Evolutionary conservation across 108 stramenopile genomes (phyloP).

Genomic region (Conticribra guillardii): DNA sequence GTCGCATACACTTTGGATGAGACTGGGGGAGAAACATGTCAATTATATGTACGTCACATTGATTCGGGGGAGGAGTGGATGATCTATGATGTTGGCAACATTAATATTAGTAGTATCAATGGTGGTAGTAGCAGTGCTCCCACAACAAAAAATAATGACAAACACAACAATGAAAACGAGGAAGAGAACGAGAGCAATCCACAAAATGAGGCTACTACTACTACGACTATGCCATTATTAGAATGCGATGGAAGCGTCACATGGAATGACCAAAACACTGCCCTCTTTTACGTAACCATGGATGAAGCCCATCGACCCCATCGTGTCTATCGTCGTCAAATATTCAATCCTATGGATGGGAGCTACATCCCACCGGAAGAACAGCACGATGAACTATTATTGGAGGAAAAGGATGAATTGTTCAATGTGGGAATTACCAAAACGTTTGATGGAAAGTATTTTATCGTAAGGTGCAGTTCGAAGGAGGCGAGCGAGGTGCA

Average conservation of each 20-base stretch:
- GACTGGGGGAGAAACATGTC: conserved; percentile 90
- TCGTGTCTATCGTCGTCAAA: conserved; percentile 56
- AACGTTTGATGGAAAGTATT: conserved; percentile 62
- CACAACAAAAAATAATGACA: background rate
- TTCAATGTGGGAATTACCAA: conserved; percentile 65
- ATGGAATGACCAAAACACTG: conserved; percentile 84
- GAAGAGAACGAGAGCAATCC: too few species aligned
- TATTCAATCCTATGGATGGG: conserved; percentile 29
- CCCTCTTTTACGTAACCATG: conserved; percentile 87
- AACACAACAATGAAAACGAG: background rate
- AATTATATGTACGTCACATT: conserved; percentile 74
- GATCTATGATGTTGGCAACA: conserved; percentile 56
- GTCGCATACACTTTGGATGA: conserved; percentile 92
- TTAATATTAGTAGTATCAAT: conserved; percentile 2
- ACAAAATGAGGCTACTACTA: background rate
- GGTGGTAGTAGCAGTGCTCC: background rate
- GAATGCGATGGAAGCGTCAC: conserved; percentile 67
- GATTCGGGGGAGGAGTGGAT: conserved; percentile 63
- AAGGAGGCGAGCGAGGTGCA: conserved; percentile 88
- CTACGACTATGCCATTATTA: background rate
- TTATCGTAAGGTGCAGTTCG: conserved; percentile 61
- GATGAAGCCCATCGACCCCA: conserved; percentile 84
- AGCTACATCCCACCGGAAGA: conserved; percentile 13
- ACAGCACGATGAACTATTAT: conserved; percentile 69
- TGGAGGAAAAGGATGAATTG: conserved; percentile 77